These are phyloP conservation scores for Taphrina communis DNA, from an alignment of 1,139 yeast species.

Conservation along the genomic window DNA sequence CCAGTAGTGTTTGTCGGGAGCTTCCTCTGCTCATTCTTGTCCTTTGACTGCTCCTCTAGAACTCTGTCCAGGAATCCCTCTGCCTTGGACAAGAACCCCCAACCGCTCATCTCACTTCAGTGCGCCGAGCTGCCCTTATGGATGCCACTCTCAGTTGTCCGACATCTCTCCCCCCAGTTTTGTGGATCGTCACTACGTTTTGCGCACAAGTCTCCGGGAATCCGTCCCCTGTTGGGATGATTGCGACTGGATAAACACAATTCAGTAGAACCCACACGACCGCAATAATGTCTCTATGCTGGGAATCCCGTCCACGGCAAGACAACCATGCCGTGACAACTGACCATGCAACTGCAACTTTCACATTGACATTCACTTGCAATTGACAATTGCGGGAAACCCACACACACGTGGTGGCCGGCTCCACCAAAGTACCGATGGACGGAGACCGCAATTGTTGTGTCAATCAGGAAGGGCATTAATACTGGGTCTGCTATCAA, in stretches of 20 bases:
- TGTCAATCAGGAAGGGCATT: too few species aligned
- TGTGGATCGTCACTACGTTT: too few species aligned
- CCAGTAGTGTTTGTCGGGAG: background rate
- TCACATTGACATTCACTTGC: background rate
- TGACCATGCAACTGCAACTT: too few species aligned
- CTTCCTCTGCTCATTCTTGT: slow-evolving; percentile 2
- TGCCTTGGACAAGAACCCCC: slow-evolving; percentile 36
- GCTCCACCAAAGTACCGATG: slow-evolving; percentile 1
- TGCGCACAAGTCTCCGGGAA: too few species aligned
- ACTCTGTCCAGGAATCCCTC: slow-evolving; percentile 37
- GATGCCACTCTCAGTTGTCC: background rate
- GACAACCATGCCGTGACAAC: too few species aligned
- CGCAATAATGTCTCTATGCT: too few species aligned
- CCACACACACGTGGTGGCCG: background rate
- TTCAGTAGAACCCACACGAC: too few species aligned
- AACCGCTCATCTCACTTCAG: slow-evolving; percentile 20
- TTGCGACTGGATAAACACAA: too few species aligned
- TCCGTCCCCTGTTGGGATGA: too few species aligned
- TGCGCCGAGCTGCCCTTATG: background rate
- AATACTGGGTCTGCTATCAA: too few species aligned
- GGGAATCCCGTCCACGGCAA: too few species aligned
- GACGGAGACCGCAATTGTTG: too few species aligned
- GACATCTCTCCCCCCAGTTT: background rate
- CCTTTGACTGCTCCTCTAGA: slow-evolving; percentile 31
- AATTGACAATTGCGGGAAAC: slow-evolving; percentile 1